Conservation (phyloP, 306 rosid genomes). For the Prunus fruticosa region DNA sequence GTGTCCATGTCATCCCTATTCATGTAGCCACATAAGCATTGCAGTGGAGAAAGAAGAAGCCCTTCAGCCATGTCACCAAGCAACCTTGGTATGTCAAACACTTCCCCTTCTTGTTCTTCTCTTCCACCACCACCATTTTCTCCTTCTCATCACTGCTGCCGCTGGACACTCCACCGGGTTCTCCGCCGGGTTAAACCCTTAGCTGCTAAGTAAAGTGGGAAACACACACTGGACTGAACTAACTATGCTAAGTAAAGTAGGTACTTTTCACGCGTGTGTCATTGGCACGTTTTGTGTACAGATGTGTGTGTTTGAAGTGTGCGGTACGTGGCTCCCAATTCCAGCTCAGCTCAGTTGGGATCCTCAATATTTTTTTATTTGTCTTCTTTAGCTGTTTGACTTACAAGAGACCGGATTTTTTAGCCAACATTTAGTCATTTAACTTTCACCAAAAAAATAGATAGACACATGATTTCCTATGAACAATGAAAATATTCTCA, state of each 20-base stretch:
- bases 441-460: too few species aligned
- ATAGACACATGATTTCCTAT: too few species aligned
- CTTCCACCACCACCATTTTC: neutral
- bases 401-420: too few species aligned
- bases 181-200: slow-evolving; percentile 22
- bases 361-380: too few species aligned
- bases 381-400: too few species aligned
- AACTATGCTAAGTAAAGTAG: too few species aligned
- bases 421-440: too few species aligned
- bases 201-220: slow-evolving; percentile 31
- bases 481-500: too few species aligned
- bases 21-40: neutral
- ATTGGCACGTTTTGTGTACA: neutral
- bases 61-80: slow-evolving; percentile 48
- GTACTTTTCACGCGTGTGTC: neutral
- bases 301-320: neutral
- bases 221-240: too few species aligned
- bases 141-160: neutral
- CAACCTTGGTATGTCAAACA: slow-evolving; percentile 38
- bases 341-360: too few species aligned
- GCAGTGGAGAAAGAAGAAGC: slow-evolving; percentile 46
- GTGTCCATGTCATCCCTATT: slow-evolving; percentile 25
- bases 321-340: neutral
- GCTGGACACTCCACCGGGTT: slow-evolving; percentile 3
- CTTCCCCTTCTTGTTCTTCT: neutral